A percentile compares a stretch with the other conserved stretches of the same genome.
These are phyloP conservation scores for Bipolaris oryzae DNA, from an alignment of 2,329 filamentous ascomycete genomes.

Conservation along the genomic window DNA sequence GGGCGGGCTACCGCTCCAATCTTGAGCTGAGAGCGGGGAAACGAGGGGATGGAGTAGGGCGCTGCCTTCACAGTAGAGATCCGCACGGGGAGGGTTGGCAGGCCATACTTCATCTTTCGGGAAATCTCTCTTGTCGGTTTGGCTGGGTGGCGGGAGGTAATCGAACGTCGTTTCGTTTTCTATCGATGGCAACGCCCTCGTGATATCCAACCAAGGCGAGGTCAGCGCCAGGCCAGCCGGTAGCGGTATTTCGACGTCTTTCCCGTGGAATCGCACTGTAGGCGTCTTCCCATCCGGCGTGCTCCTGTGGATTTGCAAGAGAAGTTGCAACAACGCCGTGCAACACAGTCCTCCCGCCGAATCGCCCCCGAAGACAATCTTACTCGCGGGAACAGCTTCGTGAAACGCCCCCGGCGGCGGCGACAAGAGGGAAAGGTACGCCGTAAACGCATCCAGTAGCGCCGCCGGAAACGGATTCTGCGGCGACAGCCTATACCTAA, in stretches of 20 bases:
- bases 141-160: constrained; percentile 62
- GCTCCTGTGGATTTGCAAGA: constrained; percentile 66
- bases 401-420: constrained; percentile 73
- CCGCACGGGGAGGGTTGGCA: constrained; percentile 52
- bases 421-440: constrained; percentile 75
- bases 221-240: constrained; percentile 68
- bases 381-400: constrained; percentile 64
- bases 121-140: constrained; percentile 44
- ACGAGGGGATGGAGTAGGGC: constrained; percentile 69
- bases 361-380: constrained; percentile 76
- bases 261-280: constrained; percentile 66
- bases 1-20: constrained; percentile 69
- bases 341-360: constrained; percentile 76
- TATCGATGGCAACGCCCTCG: constrained; percentile 65
- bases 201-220: constrained; percentile 75
- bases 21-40: constrained; percentile 62
- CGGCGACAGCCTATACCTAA: constrained; percentile 76
- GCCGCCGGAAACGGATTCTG: constrained; percentile 77
- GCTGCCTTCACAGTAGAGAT: constrained; percentile 54
- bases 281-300: constrained; percentile 49
- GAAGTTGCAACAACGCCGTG: constrained; percentile 69
- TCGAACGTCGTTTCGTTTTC: constrained; percentile 62
- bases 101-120: constrained; percentile 59
- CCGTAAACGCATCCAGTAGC: constrained; percentile 72
- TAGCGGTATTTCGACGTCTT: constrained; percentile 63